Base-by-base conservation (phyloP, 2,329 filamentous ascomycete species). In the Amesomyces nigricolor region DNA sequence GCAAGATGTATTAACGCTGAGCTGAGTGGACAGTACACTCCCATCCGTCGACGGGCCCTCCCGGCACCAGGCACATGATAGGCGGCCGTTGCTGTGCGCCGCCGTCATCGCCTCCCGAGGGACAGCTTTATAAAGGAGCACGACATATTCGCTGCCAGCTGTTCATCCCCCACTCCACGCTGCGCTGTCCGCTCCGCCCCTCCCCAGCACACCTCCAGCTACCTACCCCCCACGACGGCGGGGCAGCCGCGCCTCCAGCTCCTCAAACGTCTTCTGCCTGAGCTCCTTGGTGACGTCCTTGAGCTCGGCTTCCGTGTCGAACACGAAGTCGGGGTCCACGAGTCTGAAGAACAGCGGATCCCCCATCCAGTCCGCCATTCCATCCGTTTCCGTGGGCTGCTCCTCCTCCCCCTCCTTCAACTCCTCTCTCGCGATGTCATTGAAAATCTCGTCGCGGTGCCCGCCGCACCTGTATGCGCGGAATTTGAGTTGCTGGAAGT, bases 391-490 rank as follows among this genome's bases (percentile, higher is more conserved):
- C 9, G 2, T 35, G 9, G 9, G 32, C 32, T 35, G 8, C 11
- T 35, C 32, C 9, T 13, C 51, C 4, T 43, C 26, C 22, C 6
- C 10, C 13, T 37, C 19, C n/a, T 55, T 46, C 11, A 63, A 11
- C 10, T 58, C 47, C 29, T 51, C 32, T 35, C 11, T 26, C 22
- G 22, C 32, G 32, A 35, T 13, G 9, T 13, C 32, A 35, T 9
- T 37, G 19, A 64, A 62, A 4, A 53, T 16, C 26, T 55, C 55
- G 2, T 51, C 52, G 7, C 17, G 47, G 37, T 55, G 64, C 11
- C 55, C 61, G 0, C 63, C 63, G 0, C 55, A 59, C 47, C 53
- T 58, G 48, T 53, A 40, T 0, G 61, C 63, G 2, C 53, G 56
- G 2, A 29, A 9, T n/a, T 55, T 53, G 19, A 66, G 62, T 38